Conservation (phyloP, 768 basidiomycete genomes). For the Mycena belliarum region DNA sequence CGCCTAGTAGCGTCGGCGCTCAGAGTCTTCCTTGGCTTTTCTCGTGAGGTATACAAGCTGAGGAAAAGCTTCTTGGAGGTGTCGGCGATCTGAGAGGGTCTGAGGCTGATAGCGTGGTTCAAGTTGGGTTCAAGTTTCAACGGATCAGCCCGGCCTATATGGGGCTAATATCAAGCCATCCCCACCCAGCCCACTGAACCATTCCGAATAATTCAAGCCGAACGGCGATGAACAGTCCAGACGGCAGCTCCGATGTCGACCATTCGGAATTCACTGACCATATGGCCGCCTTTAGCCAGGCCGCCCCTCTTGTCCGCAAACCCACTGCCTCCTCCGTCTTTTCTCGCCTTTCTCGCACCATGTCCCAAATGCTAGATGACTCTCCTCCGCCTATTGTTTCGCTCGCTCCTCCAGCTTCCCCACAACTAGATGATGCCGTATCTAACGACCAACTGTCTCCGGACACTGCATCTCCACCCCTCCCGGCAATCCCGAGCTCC, state of each 20-base stretch:
- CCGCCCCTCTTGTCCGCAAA: background rate
- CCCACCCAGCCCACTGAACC: too few relatives aligned
- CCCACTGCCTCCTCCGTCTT: background rate
- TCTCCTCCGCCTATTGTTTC: background rate
- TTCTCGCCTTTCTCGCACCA: slow-evolving; percentile 12
- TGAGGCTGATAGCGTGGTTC: too few relatives aligned
- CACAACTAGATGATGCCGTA: background rate
- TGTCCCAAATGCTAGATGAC: slow-evolving; percentile 10
- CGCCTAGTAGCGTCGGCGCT: too few relatives aligned
- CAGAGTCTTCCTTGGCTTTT: too few relatives aligned
- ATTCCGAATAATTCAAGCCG: too few relatives aligned
- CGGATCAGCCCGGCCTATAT: too few relatives aligned
- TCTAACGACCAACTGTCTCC: background rate
- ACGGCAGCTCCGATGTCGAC: background rate
- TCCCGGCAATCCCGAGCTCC: too few relatives aligned
- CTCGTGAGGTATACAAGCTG: too few relatives aligned
- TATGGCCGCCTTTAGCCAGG: background rate
- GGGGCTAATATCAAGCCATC: too few relatives aligned
- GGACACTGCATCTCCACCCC: background rate
- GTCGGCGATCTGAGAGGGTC: too few relatives aligned
- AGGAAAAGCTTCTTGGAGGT: too few relatives aligned
- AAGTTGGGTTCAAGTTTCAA: too few relatives aligned
- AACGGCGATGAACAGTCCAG: background rate
- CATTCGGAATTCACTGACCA: slow-evolving; percentile 3
- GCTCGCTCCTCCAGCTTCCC: slow-evolving; percentile 10